Base-by-base conservation (phyloP, 73 alveolate species). In the Tetrahymena borealis region DNA sequence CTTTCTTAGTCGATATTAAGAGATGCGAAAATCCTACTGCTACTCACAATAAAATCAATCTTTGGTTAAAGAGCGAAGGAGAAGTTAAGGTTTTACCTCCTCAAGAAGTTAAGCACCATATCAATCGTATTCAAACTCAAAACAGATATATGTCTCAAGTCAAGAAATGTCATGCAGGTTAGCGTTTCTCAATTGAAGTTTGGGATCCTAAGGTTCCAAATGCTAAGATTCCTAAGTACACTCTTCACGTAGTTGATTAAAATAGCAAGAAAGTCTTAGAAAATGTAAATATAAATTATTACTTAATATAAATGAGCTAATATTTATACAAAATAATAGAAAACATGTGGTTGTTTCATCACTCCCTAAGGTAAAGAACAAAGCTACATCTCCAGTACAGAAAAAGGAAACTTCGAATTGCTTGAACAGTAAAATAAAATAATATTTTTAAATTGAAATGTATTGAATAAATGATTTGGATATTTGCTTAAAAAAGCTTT, bases 301-400 rank as follows among this genome's bases (percentile, higher is more conserved):
- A 3, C 35, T n/a, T 40, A 40, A 40, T 40, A 20, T 40, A 20
- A 41, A 7, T 41, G 3, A 4, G 92, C 77, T 37, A 85, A 78
- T 39, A 40, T 78, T 37, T 33, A 78, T 39, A 38, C 33, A 13
- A 31, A 79, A 15, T 0, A 36, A 18, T 33, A 93, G 40, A 93
- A 85, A 90, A 79, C 95, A 79, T 93, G 95, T 93, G 95, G 91
- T 15, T 93, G 95, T 42, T 93, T 93, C 38, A 93, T 93, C 13
- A 90, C 91, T 12, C 95, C 95, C 0, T 93, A 93, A 85, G 95
- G 95, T 33, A 93, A 92, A 39, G 95, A 93, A 40, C 15, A 78
- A 24, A 40, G 93, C 39, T 93, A 39, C 36, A 24, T 93, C 78
- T 93, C 91, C 32, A 92, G 93, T 60, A 93, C 95, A 18, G 91